A percentile compares a stretch with the other conserved stretches of the same genome.
Evolutionary conservation across 169 alveolate genomes (phyloP).

Genomic region (Eimeria maxima): DNA sequence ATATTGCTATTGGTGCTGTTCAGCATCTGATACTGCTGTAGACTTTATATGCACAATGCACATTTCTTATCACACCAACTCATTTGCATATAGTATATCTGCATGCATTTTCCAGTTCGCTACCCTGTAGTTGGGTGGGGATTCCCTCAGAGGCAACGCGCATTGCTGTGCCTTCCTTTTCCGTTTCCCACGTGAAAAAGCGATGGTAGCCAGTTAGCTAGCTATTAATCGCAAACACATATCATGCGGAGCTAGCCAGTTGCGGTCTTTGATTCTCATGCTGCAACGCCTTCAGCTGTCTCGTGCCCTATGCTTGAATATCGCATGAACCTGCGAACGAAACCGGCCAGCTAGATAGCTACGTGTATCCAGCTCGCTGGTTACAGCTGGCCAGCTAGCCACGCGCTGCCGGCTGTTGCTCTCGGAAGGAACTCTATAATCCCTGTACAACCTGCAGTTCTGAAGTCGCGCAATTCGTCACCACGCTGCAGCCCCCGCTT

Average conservation of each 20-base stretch:
- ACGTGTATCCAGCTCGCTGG: neutral
- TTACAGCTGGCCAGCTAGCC: slow-evolving; percentile 17
- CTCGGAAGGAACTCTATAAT: neutral
- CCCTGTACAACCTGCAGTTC: neutral
- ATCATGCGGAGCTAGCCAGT: neutral
- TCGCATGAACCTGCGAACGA: neutral
- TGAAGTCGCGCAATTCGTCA: slow-evolving; percentile 13
- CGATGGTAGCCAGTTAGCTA: neutral
- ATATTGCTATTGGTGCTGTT: neutral
- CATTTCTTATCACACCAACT: neutral
- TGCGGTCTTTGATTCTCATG: neutral
- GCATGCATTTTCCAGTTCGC: neutral
- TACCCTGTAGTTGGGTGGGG: slow-evolving; percentile 8
- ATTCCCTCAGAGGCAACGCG: neutral
- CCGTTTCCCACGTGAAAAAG: neutral
- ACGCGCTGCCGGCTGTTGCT: neutral
- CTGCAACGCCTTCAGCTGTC: neutral
- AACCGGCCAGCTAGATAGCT: neutral
- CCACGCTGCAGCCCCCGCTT: slow-evolving; percentile 40
- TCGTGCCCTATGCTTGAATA: neutral
- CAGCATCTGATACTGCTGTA: neutral
- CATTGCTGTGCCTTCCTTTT: neutral
- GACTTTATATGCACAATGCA: neutral
- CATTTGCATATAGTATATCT: neutral
- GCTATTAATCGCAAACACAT: neutral